Evolutionary conservation across 106 monocot species (phyloP).

Genomic region (Narthecium ossifragum): DNA sequence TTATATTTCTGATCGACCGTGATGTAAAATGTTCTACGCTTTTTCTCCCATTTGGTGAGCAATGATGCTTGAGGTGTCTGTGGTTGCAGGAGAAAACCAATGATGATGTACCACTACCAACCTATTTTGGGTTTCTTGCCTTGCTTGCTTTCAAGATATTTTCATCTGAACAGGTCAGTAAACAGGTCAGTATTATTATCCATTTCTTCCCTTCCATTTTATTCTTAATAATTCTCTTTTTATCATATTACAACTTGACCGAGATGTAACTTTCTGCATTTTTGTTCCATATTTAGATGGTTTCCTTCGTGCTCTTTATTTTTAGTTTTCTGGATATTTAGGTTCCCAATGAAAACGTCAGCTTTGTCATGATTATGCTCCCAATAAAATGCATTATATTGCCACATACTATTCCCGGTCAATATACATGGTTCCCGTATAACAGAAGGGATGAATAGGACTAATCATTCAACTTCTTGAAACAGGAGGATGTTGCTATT

Average conservation of each 20-base stretch:
- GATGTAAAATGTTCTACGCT: too few relatives aligned
- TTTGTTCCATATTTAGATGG: neutral
- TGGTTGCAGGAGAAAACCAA: slow-evolving; percentile 59
- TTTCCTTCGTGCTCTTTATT: neutral
- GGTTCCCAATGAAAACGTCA: neutral
- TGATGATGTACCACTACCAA: slow-evolving; percentile 78
- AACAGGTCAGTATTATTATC: slow-evolving; percentile 41
- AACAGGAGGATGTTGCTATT: slow-evolving; percentile 70
- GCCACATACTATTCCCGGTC: too few relatives aligned
- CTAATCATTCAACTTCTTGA: neutral
- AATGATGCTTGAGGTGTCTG: neutral
- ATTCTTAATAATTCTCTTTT: neutral
- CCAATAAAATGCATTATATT: too few relatives aligned
- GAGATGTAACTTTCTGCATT: neutral
- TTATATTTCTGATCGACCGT: too few relatives aligned
- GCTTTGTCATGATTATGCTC: neutral
- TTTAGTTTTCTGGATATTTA: neutral
- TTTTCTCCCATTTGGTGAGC: neutral
- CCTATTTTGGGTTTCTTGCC: slow-evolving; percentile 87
- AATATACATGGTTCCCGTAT: too few relatives aligned
- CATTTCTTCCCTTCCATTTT: neutral
- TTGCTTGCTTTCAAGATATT: slow-evolving; percentile 96
- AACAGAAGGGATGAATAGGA: too few relatives aligned
- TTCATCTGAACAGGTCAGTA: slow-evolving; percentile 65
- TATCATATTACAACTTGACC: neutral